phyloP scores from a whole-genome alignment of 2,329 filamentous ascomycete genomes.

The Pseudogymnoascus sp. region DNA sequence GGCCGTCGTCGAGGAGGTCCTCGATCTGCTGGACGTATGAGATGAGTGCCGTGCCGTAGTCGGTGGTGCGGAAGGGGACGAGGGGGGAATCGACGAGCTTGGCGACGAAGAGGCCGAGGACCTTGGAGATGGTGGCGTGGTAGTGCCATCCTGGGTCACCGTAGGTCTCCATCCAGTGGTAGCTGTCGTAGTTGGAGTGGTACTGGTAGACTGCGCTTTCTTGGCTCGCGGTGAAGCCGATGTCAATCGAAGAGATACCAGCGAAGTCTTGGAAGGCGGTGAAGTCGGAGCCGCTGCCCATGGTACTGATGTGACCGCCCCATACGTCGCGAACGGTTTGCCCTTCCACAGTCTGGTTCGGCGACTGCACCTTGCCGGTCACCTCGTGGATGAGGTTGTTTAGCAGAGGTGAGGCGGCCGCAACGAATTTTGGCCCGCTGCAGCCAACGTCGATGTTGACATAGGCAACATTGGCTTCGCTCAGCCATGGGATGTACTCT shows the following conservation, averaged over 20 bases:
- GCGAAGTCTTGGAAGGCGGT: conserved; percentile 56
- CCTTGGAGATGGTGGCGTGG: conserved; percentile 48
- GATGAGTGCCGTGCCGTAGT: conserved; percentile 30
- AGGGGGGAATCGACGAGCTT: conserved; percentile 41
- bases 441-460: conserved; percentile 71
- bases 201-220: conserved; percentile 58
- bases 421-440: conserved; percentile 45
- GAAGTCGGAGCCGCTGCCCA: conserved; percentile 60
- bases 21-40: conserved; percentile 25
- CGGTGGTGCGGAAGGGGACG: conserved; percentile 42
- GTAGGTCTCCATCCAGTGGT: conserved; percentile 73
- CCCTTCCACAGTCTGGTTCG: conserved; percentile 30
- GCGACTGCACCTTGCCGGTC: conserved; percentile 38
- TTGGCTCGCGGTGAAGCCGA: conserved; percentile 39
- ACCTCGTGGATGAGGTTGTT: conserved; percentile 53
- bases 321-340: conserved; percentile 36
- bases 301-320: conserved; percentile 44
- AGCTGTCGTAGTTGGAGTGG: conserved; percentile 77
- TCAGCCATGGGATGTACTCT: conserved; percentile 70
- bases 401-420: conserved; percentile 52
- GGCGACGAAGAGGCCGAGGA: conserved; percentile 42
- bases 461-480: conserved; percentile 59
- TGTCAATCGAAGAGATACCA: conserved; percentile 43
- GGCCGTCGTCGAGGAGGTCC: conserved; percentile 20
- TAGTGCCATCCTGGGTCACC: conserved; percentile 60